Percentiles rank a stretch among this genome's conserved stretches.
Evolutionary conservation across 2,329 filamentous ascomycete species (phyloP).

Genomic region (Colletotrichum musicola): DNA sequence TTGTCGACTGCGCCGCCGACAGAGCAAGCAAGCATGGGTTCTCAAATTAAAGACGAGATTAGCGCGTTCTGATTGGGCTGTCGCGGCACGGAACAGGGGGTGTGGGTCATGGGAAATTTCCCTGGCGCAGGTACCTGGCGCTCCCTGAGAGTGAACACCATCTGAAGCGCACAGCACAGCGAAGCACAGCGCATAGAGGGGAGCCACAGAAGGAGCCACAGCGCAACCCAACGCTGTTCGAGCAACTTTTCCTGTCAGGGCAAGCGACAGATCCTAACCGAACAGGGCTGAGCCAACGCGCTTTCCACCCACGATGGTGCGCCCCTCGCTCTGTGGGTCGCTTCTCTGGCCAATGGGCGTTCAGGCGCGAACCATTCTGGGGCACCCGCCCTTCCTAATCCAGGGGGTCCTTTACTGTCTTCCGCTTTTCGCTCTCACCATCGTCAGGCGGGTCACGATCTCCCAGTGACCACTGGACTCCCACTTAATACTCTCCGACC

Average conservation of each 20-base stretch:
- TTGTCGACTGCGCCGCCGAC: slow-evolving; percentile 36
- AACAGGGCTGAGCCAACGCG: slow-evolving; percentile 39
- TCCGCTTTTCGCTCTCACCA: neutral
- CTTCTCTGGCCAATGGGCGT: slow-evolving; percentile 17
- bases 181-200: neutral
- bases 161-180: slow-evolving; percentile 1
- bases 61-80: slow-evolving; percentile 12
- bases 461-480: neutral
- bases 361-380: slow-evolving; percentile 6
- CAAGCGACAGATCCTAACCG: slow-evolving; percentile 15
- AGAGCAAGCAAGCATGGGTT: slow-evolving; percentile 31
- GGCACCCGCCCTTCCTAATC: slow-evolving; percentile 17
- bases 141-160: slow-evolving; percentile 14
- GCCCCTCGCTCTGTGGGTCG: slow-evolving; percentile 9
- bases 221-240: neutral
- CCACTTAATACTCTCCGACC: slow-evolving; percentile 3
- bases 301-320: slow-evolving; percentile 6
- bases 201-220: slow-evolving; percentile 9
- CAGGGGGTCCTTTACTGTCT: slow-evolving; percentile 5
- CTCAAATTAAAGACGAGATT: slow-evolving; percentile 36
- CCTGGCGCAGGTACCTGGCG: slow-evolving; percentile 31
- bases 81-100: slow-evolving; percentile 12
- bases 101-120: slow-evolving; percentile 28
- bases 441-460: slow-evolving; percentile 10
- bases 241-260: slow-evolving; percentile 4